Evolutionary conservation across 139 green algal genomes (phyloP).

Genomic region (Marvania coccoides): DNA sequence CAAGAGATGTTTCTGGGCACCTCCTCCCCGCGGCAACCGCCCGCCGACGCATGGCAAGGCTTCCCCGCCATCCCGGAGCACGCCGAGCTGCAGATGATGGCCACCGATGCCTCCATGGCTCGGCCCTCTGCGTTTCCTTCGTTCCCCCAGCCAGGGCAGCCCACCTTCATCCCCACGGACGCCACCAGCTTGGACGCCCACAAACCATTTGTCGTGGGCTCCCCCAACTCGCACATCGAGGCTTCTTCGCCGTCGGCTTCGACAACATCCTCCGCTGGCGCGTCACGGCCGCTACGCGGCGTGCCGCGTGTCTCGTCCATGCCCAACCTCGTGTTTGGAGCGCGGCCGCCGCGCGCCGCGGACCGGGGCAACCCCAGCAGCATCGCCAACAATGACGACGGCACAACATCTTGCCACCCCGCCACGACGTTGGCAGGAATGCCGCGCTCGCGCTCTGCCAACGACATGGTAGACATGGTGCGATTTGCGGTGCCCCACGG

Average conservation of each 20-base stretch:
- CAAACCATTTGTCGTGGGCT: too few species aligned
- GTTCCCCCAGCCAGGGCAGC: too few species aligned
- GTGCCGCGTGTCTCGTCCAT: slow-evolving; percentile 14
- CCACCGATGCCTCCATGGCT: too few species aligned
- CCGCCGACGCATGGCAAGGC: background rate
- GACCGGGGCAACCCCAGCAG: background rate
- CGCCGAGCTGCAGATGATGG: background rate
- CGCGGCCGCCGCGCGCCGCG: background rate
- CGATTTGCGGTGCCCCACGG: slow-evolving; percentile 8
- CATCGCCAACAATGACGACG: too few species aligned
- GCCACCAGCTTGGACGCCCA: background rate
- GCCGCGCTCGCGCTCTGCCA: slow-evolving; percentile 17
- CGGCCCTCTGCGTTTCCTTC: too few species aligned
- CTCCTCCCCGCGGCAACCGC: background rate
- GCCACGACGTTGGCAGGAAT: background rate
- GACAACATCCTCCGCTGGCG: background rate
- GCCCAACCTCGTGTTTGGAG: slow-evolving; percentile 12
- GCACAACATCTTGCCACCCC: too few species aligned
- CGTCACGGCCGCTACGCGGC: too few species aligned
- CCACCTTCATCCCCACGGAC: background rate
- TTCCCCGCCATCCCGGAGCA: slow-evolving; percentile 15
- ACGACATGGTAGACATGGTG: background rate
- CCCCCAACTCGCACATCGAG: too few species aligned
- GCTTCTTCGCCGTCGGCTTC: too few species aligned
- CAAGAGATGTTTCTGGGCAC: background rate